Base-by-base conservation (phyloP, 2,329 filamentous ascomycete species). In the Penicillium sclerotiorum region DNA sequence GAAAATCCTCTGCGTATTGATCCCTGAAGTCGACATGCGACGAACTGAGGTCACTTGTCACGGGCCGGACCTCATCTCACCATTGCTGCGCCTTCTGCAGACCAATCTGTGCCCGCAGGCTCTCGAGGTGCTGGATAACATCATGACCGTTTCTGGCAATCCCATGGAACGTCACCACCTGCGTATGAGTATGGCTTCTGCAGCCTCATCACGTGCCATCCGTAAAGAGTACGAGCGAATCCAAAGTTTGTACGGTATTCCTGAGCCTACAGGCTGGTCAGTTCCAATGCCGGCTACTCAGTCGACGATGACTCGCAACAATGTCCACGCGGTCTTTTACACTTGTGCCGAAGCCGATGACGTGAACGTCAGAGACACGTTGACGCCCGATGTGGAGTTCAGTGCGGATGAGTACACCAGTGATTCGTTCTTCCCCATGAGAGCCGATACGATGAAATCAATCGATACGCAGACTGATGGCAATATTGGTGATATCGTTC, bases 311-410 rank as follows among this genome's bases (percentile, higher is more conserved):
- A 97, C 94, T 4, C 83, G 94, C 49, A 83, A 87, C 50, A 99
- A 99, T 62, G 94, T 99, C 2, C 93, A 97, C 68, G 90, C 92
- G 0, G 92, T 94, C 1, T 97, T 96, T 71, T 96, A 96, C 71
- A 95, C 92, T 57, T 96, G 92, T 64, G 88, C 90, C 45, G 87
- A 83, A 54, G 79, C 82, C 4, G 79, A 82, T 45, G 75, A 75
- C 20, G 80, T 86, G 56, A 82, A 82, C 13, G 75, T 80, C 7
- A 83, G 88, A 47, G 61, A 70, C 37, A 81, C 83, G 1, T 82
- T 85, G 4, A 94, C 90, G 0, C 88, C 90, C 1, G 92, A 96
- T 38, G 86, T 99, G 22, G 92, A 95, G 64, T 97, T 99, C 72
- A 89, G 95, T 60, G 82, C 85, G 2, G 95, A 99, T 54, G 92